Percentiles rank a stretch among this genome's conserved stretches.
These are phyloP conservation scores for Sporobolomyces phaffii DNA, from an alignment of 768 basidiomycete species.

Conservation along the genomic window DNA sequence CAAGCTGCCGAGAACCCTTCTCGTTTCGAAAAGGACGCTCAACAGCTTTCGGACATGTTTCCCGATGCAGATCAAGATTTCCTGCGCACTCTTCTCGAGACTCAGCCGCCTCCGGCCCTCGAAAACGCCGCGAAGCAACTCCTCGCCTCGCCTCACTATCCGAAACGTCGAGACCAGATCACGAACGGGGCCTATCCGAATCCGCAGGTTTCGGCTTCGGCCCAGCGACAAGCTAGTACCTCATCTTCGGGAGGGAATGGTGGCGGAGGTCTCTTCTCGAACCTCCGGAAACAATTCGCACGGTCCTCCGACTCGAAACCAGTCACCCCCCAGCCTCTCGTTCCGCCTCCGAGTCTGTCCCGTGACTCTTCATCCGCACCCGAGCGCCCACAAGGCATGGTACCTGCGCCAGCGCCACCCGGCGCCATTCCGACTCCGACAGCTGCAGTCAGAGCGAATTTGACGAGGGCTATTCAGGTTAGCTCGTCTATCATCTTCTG, in stretches of 20 bases:
- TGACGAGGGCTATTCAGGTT: slow-evolving; percentile 42
- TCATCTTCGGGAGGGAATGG: background rate
- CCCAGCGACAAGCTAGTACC: background rate
- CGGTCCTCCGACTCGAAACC: background rate
- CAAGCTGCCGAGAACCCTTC: slow-evolving; percentile 4
- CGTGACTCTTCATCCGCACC: background rate
- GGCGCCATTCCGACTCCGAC: slow-evolving; percentile 29
- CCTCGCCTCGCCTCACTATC: slow-evolving; percentile 20
- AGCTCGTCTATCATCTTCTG: too few relatives aligned
- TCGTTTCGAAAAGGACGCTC: background rate
- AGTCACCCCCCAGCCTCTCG: background rate
- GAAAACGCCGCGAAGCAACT: slow-evolving; percentile 39
- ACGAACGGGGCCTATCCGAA: background rate
- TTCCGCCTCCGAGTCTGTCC: background rate
- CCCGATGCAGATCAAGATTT: slow-evolving; percentile 39
- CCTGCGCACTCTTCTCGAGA: slow-evolving; percentile 25
- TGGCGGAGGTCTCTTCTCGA: slow-evolving; percentile 25
- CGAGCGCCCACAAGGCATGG: slow-evolving; percentile 8
- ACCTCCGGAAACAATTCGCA: slow-evolving; percentile 15
- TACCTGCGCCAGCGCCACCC: background rate
- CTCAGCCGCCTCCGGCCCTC: slow-evolving; percentile 33
- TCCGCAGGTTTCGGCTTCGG: background rate
- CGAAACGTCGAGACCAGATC: slow-evolving; percentile 3
- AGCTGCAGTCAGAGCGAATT: slow-evolving; percentile 36
- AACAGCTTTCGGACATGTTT: slow-evolving; percentile 34